phyloP scores from a whole-genome alignment of 257 asterid species.

The Nicotiana knightiana region DNA sequence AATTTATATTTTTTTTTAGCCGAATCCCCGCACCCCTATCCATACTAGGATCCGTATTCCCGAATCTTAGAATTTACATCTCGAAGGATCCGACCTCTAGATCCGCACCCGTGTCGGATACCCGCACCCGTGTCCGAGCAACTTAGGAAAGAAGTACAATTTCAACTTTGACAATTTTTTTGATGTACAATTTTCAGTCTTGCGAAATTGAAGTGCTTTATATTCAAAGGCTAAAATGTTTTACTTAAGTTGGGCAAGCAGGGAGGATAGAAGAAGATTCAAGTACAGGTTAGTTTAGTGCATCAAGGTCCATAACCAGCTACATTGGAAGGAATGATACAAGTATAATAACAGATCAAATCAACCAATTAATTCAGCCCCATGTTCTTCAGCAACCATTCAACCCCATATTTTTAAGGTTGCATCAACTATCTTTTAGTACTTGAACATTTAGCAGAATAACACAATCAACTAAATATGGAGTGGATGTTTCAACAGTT shows the following conservation, averaged over 20 bases:
- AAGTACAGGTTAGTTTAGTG: not conserved
- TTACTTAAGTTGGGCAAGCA: not conserved
- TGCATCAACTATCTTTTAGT: not conserved
- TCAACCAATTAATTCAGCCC: not conserved
- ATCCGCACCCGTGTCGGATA: too few species aligned
- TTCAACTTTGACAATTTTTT: not conserved
- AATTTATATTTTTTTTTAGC: too few species aligned
- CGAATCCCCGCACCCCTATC: too few species aligned
- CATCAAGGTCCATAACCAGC: not conserved
- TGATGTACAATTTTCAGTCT: not conserved
- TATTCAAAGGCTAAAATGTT: not conserved
- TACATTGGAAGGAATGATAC: not conserved
- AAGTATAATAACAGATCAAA: not conserved
- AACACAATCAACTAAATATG: not conserved
- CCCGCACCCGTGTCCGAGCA: too few species aligned
- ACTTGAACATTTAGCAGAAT: not conserved
- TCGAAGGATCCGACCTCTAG: too few species aligned
- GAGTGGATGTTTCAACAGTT: slow-evolving; percentile 1
- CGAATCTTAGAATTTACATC: too few species aligned
- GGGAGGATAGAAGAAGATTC: not conserved
- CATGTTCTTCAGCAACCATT: not conserved
- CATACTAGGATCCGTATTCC: too few species aligned
- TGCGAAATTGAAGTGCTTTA: not conserved
- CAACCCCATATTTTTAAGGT: not conserved
- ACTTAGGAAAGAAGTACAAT: not conserved